Base-by-base conservation (phyloP, 371 early-diverging fungal genomes). In the Phascolomyces articulosus region DNA sequence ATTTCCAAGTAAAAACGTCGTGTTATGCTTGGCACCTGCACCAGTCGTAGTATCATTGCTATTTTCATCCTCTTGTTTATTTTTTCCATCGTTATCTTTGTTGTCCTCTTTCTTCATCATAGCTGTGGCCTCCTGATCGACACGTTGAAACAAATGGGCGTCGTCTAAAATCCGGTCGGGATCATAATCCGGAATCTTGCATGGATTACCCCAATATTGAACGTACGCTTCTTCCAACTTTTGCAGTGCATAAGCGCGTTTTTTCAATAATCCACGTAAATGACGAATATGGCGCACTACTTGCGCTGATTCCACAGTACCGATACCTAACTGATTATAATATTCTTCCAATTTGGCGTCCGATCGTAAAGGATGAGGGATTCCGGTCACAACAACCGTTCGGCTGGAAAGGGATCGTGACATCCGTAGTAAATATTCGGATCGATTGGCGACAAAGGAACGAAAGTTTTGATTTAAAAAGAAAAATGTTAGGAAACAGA, bases 301-400 rank as follows among this genome's bases (percentile, higher is more conserved):
- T 65, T 85, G 77, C 13, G 80, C 76, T 44, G 73, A 77, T 57
- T 84, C 82, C 0, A 89, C 89, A 1, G 56, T 29, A 21, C 89
- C 89, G 10, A 80, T 69, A 2, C 74, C 79, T 23, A 89, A 60
- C 8, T 77, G 68, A 34, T 82, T 79, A 44, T 80, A 89, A 64
- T 82, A 89, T 0, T 81, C 79, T 1, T 83, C 76, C 13, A 89
- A 62, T 1, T 62, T 67, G 24, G 73, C 63, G 62, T 87, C 86
- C 9, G 73, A 68, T 29, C 81, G 80, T 8, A 86, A 62, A 0
- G 67, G 41, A 0, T 64, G 28, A 13, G 89, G 89, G 21, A 88
- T 67, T 1, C 83, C 85, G 0, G 85, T 82, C 3, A 89, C 85
- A 67, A 87, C 78, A 18, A 89, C 78, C 8, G 85, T 78, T 10